These are phyloP conservation scores for Glycine tomentella DNA, from an alignment of 306 rosid genomes.

Conservation along the genomic window DNA sequence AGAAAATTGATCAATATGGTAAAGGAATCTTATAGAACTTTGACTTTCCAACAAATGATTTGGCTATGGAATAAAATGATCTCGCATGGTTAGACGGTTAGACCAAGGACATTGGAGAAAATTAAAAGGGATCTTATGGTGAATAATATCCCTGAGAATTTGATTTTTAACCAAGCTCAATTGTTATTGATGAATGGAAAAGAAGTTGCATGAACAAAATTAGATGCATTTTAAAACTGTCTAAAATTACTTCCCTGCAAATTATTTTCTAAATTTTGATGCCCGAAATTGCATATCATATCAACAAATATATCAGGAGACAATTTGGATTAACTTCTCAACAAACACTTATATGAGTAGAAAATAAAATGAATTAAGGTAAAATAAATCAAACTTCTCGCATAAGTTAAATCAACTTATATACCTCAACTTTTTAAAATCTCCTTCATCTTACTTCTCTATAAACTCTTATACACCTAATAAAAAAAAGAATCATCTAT, in stretches of 20 bases:
- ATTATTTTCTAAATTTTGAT: background rate
- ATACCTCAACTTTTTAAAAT: background rate
- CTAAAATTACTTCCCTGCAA: background rate
- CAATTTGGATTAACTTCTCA: background rate
- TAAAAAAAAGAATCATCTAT: background rate
- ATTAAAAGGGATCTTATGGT: background rate
- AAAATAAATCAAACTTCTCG: background rate
- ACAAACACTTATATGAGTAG: background rate
- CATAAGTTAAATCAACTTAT: background rate
- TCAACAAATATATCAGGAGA: background rate
- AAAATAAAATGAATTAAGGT: background rate
- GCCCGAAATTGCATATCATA: background rate
- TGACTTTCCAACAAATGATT: background rate
- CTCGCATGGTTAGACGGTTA: background rate
- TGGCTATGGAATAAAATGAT: conserved; percentile 13
- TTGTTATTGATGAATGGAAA: background rate
- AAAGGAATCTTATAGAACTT: background rate
- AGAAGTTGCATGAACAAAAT: background rate
- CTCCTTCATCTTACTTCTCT: background rate
- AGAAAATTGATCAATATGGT: background rate
- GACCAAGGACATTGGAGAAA: background rate
- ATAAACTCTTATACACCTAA: background rate
- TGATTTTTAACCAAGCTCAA: background rate
- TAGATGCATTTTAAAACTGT: background rate
- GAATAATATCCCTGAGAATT: background rate